Base-by-base conservation (phyloP, 148 eudicot genomes). In the Polygonum aviculare region DNA sequence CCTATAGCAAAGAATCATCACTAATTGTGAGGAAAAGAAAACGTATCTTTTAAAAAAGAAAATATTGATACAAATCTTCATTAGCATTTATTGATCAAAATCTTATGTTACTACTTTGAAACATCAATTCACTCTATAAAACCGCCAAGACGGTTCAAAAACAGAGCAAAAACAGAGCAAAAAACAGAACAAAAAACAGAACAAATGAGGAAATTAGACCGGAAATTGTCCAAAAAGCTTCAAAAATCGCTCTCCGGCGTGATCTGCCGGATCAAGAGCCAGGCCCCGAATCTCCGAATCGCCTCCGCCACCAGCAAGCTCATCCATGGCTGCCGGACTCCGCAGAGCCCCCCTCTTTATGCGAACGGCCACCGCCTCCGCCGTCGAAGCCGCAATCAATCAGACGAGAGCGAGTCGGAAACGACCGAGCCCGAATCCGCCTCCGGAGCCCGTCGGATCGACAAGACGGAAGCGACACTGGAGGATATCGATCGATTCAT, bases 401-500 rank as follows among this genome's bases (percentile, higher is more conserved):
- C 19, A 19, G 72, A 67, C 16, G 45, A 6, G 45, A 36, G 3
- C 7, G 72, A 38, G 15, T 36, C 45, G 21, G 72, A 67, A 36
- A 14, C 9, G 2, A 40, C 72, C 9, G 33, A 35, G 9, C 19
- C 26, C 7, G 74, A 71, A 40, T 40, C 50, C 9, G 74, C 50
- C 50, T 19, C 44, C 0, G 8, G 1, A 1, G 72, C 0, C 40
- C 9, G 11, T 5, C 41, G 15, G n/a, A 26, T 1, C 19, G 75
- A 45, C 0, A 26, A 72, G 54, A 38, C 41, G 74, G 83, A 33
- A 40, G 79, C 67, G 21, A 78, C 76, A 8, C 78, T 77, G 51
- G 78, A 57, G 12, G 78, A 77, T 16, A 77, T 77, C 41, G 78
- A 77, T 35, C 78, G 74, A 0, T 77, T 77, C 62, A 21, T 77